Base-by-base conservation (phyloP, 1,284 basidiomycete species). In the Puccinia coronata region DNA sequence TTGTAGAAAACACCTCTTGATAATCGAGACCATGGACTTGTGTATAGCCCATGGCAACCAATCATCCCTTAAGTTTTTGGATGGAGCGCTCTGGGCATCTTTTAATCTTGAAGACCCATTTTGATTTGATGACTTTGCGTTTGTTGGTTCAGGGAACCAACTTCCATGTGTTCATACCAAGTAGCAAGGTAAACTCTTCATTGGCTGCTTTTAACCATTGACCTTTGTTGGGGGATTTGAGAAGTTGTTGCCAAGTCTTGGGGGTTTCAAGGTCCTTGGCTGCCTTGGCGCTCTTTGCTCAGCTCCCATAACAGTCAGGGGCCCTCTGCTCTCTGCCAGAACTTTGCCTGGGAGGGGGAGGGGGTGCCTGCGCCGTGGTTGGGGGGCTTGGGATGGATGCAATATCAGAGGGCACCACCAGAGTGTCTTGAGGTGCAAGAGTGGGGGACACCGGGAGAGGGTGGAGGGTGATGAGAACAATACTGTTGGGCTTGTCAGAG, bases 101-200 rank as follows among this genome's bases (percentile, higher is more conserved):
- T 53, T 41, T 71, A 34, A 71, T 71, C 43, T 71, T 71, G 43
- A 71, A 71, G 9, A 71, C 69, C 69, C 69, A 71, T 49, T 71
- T 49, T 34, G 69, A 71, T 12, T 53, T 47, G 18, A 36, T 65
- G 2, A 65, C 11, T 65, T 65, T 65, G 5, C 34, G 34, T 6
- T 65, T 39, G n/a, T 65, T 4, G 2, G 41, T 25, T 3, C 43
- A 14, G 18, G 8, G 43, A 31, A 55, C 14, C 0, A 55, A 31
- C 8, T 31, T 20, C 43, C 25, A 72, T 23, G 47, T n/a, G n/a
- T n/a, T n/a, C n/a, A n/a, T n/a, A n/a, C n/a, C n/a, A n/a, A n/a
- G n/a, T n/a, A n/a, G n/a, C 55, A 1, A 61, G 25, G 59, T 28
- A 61, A 34, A 61, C 34, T 65, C 16, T 2, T 65, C 34, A 39